Conservation (phyloP, 2,329 filamentous ascomycete genomes). For the Colletotrichum gloeosporioides region DNA sequence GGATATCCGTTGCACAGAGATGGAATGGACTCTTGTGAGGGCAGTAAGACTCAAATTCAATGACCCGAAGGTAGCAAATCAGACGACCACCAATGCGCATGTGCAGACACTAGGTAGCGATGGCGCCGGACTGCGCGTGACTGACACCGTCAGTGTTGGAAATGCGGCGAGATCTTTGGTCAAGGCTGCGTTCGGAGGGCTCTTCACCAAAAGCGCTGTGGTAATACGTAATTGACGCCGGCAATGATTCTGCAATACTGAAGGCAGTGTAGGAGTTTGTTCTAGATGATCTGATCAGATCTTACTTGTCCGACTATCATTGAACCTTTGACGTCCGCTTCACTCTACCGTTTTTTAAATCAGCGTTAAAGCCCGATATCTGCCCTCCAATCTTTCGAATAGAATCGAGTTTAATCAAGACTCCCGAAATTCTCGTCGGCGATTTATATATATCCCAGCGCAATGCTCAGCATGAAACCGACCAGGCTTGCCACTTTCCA, state of each 20-base stretch:
- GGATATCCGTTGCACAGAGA: slow-evolving; percentile 36
- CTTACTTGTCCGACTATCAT: background rate
- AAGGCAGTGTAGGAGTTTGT: rapidly evolving
- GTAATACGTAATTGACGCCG: background rate
- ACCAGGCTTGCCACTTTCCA: background rate
- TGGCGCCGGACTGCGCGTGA: slow-evolving; percentile 35
- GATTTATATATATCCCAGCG: background rate
- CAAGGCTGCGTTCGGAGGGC: slow-evolving; percentile 33
- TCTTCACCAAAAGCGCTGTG: slow-evolving; percentile 5
- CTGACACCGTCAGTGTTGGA: slow-evolving; percentile 31
- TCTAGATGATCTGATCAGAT: background rate
- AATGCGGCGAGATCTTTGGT: slow-evolving; percentile 38
- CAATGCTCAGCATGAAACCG: background rate
- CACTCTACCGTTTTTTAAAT: background rate
- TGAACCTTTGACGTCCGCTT: background rate
- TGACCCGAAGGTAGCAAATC: slow-evolving; percentile 24
- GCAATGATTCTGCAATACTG: rapidly evolving
- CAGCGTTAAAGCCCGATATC: background rate
- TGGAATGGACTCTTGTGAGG: slow-evolving; percentile 43
- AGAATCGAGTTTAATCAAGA: background rate
- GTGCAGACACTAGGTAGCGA: slow-evolving; percentile 32
- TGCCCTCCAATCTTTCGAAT: background rate
- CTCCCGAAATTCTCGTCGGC: rapidly evolving
- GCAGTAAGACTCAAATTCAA: slow-evolving; percentile 35
- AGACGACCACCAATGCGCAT: slow-evolving; percentile 9